Evolutionary conservation across 2,329 filamentous ascomycete genomes (phyloP).

Genomic region (Balansia obtecta): DNA sequence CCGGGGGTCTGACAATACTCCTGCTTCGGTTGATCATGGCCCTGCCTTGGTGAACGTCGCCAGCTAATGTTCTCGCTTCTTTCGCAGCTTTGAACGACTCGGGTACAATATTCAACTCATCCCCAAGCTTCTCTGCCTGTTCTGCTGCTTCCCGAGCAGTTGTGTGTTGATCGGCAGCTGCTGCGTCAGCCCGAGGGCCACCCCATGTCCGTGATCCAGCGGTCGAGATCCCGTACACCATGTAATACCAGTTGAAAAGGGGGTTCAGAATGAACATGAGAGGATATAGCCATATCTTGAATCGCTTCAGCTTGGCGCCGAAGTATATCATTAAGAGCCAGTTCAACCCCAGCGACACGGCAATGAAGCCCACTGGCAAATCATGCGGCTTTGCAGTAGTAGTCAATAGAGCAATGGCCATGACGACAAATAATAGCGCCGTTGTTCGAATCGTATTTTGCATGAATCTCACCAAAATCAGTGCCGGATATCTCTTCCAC

Average conservation of each 20-base stretch:
- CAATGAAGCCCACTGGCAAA: conserved; percentile 87
- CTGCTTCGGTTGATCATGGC: conserved; percentile 31
- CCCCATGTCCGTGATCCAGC: conserved; percentile 93
- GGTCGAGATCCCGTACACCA: conserved; percentile 94
- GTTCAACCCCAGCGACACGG: conserved; percentile 81
- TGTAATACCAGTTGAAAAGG: conserved; percentile 97
- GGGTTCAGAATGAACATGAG: conserved; percentile 93
- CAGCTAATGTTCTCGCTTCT: conserved; percentile 30
- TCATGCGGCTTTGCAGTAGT: conserved; percentile 68
- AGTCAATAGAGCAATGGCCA: conserved; percentile 74
- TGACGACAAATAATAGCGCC: conserved; percentile 85
- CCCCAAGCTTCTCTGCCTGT: conserved; percentile 62
- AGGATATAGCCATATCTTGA: conserved; percentile 91
- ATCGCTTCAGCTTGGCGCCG: conserved; percentile 71
- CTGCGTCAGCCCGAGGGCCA: conserved; percentile 81
- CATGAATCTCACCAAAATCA: conserved; percentile 80
- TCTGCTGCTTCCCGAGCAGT: conserved; percentile 78
- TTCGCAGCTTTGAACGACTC: conserved; percentile 63
- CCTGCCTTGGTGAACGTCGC: conserved; percentile 15
- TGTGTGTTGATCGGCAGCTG: conserved; percentile 60
- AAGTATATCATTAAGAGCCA: conserved; percentile 97
- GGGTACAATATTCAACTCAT: conserved; percentile 81
- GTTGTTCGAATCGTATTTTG: conserved; percentile 95
- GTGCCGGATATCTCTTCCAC: conserved; percentile 80
- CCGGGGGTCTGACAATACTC: conserved; percentile 25